phyloP scores from a whole-genome alignment of 345 rosid genomes.

The Linum lewisii region DNA sequence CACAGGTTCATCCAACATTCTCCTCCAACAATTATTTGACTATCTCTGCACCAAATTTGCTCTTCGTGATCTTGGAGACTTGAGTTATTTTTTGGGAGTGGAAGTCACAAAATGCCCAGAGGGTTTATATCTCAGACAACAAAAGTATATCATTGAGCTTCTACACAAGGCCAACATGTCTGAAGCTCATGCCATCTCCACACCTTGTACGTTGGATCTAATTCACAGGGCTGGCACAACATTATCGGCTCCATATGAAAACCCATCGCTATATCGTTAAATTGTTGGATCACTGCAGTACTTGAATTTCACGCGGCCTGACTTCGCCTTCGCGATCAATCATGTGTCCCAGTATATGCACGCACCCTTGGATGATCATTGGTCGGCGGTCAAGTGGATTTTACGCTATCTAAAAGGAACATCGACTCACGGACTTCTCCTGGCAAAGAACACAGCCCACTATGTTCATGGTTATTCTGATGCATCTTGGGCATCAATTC shows the following conservation, averaged over 20 bases:
- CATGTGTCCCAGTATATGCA: no score
- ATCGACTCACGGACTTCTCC: background rate
- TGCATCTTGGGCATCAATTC: constrained; percentile 12
- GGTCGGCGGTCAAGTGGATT: constrained; percentile 8
- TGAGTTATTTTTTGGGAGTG: constrained; percentile 6
- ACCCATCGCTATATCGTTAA: background rate
- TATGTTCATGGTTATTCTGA: constrained; percentile 9
- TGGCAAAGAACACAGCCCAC: background rate
- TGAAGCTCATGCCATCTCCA: constrained; percentile 11
- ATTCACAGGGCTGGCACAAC: background rate
- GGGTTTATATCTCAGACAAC: background rate
- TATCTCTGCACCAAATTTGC: background rate
- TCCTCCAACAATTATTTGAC: background rate
- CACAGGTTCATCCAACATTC: background rate
- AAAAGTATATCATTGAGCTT: constrained; percentile 8
- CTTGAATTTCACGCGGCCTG: constrained; percentile 6
- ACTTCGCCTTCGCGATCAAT: constrained; percentile 1
- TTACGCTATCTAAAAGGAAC: constrained; percentile 12
- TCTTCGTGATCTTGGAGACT: background rate
- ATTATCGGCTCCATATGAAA: background rate
- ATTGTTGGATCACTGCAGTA: constrained; percentile 10
- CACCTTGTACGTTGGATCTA: no score
- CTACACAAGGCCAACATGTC: constrained; percentile 1
- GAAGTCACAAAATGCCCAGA: background rate
- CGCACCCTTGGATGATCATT: constrained; percentile 4